Conservation (phyloP, 164 flowering plant species). For the Santalum album region DNA sequence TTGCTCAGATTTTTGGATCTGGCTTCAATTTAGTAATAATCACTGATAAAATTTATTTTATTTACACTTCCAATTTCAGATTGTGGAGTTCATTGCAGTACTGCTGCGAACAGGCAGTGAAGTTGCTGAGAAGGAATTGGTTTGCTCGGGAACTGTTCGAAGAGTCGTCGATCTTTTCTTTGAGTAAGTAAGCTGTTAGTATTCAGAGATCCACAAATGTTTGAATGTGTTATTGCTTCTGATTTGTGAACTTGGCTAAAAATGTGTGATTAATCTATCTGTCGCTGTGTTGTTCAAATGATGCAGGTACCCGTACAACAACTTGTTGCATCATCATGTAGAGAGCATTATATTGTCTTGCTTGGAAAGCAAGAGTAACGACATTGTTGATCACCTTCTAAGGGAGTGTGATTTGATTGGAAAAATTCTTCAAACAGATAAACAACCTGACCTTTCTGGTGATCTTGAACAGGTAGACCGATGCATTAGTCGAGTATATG, state of each 20-base stretch:
- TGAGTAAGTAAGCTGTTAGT: slow-evolving; percentile 54
- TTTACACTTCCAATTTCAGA: slow-evolving; percentile 28
- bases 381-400: slow-evolving; percentile 62
- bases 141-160: slow-evolving; percentile 61
- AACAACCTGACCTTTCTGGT: slow-evolving; percentile 37
- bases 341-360: slow-evolving; percentile 84
- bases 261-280: not conserved
- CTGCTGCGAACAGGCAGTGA: slow-evolving; percentile 61
- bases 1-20: not conserved
- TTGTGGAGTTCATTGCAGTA: slow-evolving; percentile 81
- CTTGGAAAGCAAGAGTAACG: slow-evolving; percentile 65
- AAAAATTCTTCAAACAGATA: slow-evolving; percentile 58
- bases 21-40: no score
- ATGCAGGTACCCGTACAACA: slow-evolving; percentile 89
- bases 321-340: slow-evolving; percentile 83
- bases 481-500: slow-evolving; percentile 41
- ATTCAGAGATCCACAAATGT: no score
- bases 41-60: not conserved
- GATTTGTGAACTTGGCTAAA: not conserved
- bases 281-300: not conserved
- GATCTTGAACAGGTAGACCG: slow-evolving; percentile 16
- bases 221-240: not conserved
- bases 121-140: slow-evolving; percentile 68
- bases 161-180: slow-evolving; percentile 70
- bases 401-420: slow-evolving; percentile 62